These are phyloP conservation scores for Pyricularia sp. DNA, from an alignment of 2,329 filamentous ascomycete species.

Conservation along the genomic window DNA sequence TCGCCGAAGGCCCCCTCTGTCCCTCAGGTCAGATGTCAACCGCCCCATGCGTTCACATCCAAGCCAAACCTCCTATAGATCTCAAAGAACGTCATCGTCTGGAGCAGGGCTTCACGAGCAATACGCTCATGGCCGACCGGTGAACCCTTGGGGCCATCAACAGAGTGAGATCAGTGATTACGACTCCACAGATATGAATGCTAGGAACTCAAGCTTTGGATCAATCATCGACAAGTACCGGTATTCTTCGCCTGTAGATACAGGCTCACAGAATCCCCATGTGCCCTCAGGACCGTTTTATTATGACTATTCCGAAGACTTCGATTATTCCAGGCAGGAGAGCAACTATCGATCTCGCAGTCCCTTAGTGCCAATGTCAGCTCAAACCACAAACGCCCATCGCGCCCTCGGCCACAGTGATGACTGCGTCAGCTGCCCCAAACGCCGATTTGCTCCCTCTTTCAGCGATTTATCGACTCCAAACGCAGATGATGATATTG, in stretches of 20 bases:
- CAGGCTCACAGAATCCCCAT: conserved; percentile 11
- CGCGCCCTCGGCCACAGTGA: not conserved
- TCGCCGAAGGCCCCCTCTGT: conserved; percentile 27
- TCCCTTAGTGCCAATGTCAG: conserved; percentile 19
- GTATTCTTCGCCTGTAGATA: conserved; percentile 17
- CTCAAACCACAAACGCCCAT: conserved; percentile 5
- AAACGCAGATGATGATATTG: not conserved
- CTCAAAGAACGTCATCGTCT: conserved; percentile 25
- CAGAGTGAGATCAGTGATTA: conserved; percentile 22
- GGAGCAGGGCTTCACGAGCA: not conserved
- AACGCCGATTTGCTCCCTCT: not conserved
- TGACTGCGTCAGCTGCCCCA: not conserved
- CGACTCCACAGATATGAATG: conserved; percentile 25
- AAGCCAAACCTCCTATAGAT: conserved; percentile 12
- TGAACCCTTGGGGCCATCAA: conserved; percentile 16
- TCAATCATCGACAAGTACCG: conserved; percentile 41
- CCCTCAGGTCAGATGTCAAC: conserved; percentile 29
- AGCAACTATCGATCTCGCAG: conserved; percentile 6
- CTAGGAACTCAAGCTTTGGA: conserved; percentile 37
- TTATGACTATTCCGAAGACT: conserved; percentile 45
- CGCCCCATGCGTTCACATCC: conserved; percentile 29
- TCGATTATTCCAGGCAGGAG: conserved; percentile 21
- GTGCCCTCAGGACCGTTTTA: conserved; percentile 28
- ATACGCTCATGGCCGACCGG: conserved; percentile 10
- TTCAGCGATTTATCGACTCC: not conserved